Percentiles rank a stretch among this genome's conserved stretches.
Evolutionary conservation across 2,329 filamentous ascomycete species (phyloP).

Genomic region (Lanzia echinophila): DNA sequence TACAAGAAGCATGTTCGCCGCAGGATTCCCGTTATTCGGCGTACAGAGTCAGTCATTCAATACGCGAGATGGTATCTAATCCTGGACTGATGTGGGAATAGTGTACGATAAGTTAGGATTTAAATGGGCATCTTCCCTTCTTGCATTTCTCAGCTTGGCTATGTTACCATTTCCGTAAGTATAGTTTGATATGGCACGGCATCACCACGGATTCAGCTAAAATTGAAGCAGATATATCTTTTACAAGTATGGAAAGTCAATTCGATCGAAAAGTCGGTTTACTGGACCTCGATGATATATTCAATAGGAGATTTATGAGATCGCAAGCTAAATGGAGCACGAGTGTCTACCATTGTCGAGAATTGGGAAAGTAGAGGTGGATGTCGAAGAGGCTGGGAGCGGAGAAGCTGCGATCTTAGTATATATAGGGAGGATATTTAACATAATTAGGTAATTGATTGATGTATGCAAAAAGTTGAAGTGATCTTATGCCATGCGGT

Average conservation of each 20-base stretch:
- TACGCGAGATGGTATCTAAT: neutral
- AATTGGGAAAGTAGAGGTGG: too few relatives aligned
- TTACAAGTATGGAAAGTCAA: slow-evolving; percentile 47
- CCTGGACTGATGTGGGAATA: slow-evolving; percentile 31
- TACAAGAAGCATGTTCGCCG: slow-evolving; percentile 70
- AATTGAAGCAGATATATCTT: slow-evolving; percentile 40
- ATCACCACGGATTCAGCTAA: neutral
- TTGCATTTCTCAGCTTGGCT: slow-evolving; percentile 42
- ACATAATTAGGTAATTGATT: too few relatives aligned
- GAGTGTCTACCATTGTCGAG: too few relatives aligned
- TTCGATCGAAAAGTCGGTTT: neutral
- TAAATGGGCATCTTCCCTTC: slow-evolving; percentile 39
- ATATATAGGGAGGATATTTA: too few relatives aligned
- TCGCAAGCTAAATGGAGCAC: too few relatives aligned
- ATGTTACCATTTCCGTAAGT: slow-evolving; percentile 29
- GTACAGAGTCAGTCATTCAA: slow-evolving; percentile 40
- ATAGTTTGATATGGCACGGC: neutral
- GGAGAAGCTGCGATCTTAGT: too few relatives aligned
- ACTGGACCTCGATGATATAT: neutral
- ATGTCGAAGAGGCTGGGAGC: too few relatives aligned
- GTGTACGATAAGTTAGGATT: slow-evolving; percentile 41
- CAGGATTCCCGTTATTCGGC: too few relatives aligned
- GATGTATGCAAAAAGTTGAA: too few relatives aligned
- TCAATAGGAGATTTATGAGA: too few relatives aligned
- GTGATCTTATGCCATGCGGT: too few relatives aligned